phyloP scores from a whole-genome alignment of 257 asterid species.

The Fraxinus americana region DNA sequence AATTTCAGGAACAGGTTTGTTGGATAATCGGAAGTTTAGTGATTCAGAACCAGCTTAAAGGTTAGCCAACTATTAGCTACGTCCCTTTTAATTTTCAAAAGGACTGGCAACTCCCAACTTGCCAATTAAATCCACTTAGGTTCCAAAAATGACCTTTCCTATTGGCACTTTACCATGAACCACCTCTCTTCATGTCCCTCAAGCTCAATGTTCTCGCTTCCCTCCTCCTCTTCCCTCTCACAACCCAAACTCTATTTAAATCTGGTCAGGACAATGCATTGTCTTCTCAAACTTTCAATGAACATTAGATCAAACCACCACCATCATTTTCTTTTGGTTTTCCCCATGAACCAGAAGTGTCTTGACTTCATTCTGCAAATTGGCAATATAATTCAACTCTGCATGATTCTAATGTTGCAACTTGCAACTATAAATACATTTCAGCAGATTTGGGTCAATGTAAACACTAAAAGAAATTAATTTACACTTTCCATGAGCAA shows the following conservation, averaged over 20 bases:
- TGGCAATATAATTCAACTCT: background rate
- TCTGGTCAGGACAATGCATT: background rate
- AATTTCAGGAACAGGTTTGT: background rate
- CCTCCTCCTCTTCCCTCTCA: background rate
- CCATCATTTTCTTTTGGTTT: background rate
- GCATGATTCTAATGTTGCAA: background rate
- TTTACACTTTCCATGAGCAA: background rate
- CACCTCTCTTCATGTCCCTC: background rate
- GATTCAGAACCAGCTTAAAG: background rate
- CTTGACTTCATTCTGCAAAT: background rate
- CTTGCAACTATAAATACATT: background rate
- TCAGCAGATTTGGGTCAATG: background rate
- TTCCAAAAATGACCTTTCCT: background rate
- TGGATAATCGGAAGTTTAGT: background rate
- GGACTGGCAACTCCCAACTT: background rate
- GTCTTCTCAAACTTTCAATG: background rate
- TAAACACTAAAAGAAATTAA: background rate
- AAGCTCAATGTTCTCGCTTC: background rate
- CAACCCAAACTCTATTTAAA: slow-evolving; percentile 1
- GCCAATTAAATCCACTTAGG: background rate
- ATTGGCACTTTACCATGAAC: background rate
- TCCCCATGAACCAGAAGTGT: background rate
- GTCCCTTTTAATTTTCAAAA: background rate
- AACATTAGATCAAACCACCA: background rate
- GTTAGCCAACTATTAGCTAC: background rate